Percentiles rank a stretch among this genome's conserved stretches.
phyloP scores from a whole-genome alignment of 2,329 filamentous ascomycete genomes.

The Stagonosporopsis cucurbitacearum region DNA sequence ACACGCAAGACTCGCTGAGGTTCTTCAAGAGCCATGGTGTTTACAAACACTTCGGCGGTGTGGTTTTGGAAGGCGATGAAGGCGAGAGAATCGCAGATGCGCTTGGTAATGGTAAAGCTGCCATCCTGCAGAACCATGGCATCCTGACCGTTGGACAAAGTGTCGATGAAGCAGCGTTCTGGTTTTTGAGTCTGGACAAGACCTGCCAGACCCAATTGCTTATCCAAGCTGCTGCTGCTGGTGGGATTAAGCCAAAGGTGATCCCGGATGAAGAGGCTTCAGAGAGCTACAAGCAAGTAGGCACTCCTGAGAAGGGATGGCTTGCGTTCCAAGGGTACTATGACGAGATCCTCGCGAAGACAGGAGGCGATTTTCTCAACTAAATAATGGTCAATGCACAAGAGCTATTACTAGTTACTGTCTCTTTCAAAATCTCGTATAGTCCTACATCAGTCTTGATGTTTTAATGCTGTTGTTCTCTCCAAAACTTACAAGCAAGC shows the following conservation, averaged over 20 bases:
- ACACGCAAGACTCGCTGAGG: conserved; percentile 56
- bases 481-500: neutral
- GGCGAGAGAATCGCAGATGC: conserved; percentile 53
- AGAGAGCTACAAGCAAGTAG: conserved; percentile 52
- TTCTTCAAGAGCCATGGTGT: conserved; percentile 53
- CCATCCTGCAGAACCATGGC: conserved; percentile 51
- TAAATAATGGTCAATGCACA: conserved; percentile 14
- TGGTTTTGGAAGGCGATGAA: conserved; percentile 53
- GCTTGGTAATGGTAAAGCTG: conserved; percentile 45
- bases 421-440: neutral
- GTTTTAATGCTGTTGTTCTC: neutral
- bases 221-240: conserved; percentile 50
- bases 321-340: conserved; percentile 62
- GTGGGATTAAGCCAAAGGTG: conserved; percentile 50
- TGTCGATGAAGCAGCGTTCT: conserved; percentile 55
- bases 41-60: conserved; percentile 51
- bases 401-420: neutral
- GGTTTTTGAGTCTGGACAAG: conserved; percentile 55
- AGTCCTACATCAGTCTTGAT: neutral
- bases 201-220: conserved; percentile 56
- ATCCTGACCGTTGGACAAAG: conserved; percentile 48
- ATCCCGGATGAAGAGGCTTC: conserved; percentile 51
- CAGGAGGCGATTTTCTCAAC: conserved; percentile 57
- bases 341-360: conserved; percentile 60
- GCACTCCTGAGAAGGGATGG: conserved; percentile 60